Evolutionary conservation across 2,329 filamentous ascomycete genomes (phyloP).

Genomic region (Colletotrichum sp.): DNA sequence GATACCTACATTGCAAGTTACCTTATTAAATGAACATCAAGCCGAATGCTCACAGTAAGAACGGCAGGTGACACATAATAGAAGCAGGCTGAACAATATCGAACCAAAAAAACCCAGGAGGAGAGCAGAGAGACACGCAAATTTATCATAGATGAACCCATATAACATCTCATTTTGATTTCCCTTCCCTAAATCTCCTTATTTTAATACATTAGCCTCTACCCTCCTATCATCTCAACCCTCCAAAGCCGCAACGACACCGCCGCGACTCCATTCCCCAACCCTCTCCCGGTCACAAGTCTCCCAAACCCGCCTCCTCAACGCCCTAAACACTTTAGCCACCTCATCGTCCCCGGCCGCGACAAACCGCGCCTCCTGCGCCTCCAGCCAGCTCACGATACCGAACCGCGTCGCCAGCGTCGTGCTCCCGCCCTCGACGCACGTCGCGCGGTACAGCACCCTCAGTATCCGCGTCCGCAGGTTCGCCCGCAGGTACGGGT

Average conservation of each 20-base stretch:
- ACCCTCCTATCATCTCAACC: background rate
- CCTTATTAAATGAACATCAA: too few relatives aligned
- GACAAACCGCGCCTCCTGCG: constrained; percentile 53
- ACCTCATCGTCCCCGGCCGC: constrained; percentile 38
- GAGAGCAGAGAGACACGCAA: background rate
- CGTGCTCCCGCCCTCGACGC: constrained; percentile 73
- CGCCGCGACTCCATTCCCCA: constrained; percentile 66
- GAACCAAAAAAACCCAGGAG: fast-evolving
- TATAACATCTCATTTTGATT: background rate
- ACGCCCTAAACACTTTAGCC: constrained; percentile 50
- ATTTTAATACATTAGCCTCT: background rate
- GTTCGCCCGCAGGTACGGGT: constrained; percentile 64
- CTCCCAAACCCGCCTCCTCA: constrained; percentile 65
- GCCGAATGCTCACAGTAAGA: too few relatives aligned
- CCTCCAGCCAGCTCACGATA: constrained; percentile 75
- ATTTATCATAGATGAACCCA: background rate
- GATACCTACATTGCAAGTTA: too few relatives aligned
- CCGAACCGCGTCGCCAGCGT: constrained; percentile 82
- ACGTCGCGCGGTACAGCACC: constrained; percentile 70
- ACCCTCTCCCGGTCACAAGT: constrained; percentile 72
- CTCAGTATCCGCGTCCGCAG: constrained; percentile 63
- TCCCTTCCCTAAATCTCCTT: background rate
- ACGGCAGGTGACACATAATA: too few relatives aligned
- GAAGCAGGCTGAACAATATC: background rate
- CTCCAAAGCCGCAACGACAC: constrained; percentile 26